A percentile compares a stretch with the other conserved stretches of the same genome.
phyloP scores from a whole-genome alignment of 2,329 filamentous ascomycete genomes.

The Biscogniauxia mediterranea region DNA sequence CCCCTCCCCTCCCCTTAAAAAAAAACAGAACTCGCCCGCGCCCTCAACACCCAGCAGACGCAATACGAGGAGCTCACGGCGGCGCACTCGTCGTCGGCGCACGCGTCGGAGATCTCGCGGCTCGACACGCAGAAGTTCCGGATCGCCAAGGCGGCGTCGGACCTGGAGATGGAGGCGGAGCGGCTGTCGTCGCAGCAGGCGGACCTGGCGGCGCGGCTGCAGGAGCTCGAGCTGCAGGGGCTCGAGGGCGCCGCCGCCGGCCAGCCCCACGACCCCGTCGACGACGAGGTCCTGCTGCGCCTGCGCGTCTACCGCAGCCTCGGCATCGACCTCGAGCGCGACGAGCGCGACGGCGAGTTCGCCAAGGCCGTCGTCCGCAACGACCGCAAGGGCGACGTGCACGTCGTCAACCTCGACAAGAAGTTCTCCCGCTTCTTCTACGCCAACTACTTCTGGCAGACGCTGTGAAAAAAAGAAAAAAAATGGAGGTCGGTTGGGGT shows the following conservation, averaged over 20 bases:
- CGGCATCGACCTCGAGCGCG: constrained; percentile 82
- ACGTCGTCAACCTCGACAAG: constrained; percentile 90
- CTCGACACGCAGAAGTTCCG: constrained; percentile 94
- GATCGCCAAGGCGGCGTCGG: constrained; percentile 84
- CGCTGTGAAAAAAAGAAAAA: constrained; percentile 51
- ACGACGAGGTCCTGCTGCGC: constrained; percentile 68
- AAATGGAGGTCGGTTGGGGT: too few relatives aligned
- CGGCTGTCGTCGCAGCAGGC: constrained; percentile 77
- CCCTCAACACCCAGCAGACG: constrained; percentile 69
- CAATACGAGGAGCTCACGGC: constrained; percentile 76
- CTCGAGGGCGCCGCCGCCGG: constrained; percentile 61
- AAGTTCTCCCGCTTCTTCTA: constrained; percentile 92
- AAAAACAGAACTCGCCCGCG: constrained; percentile 62
- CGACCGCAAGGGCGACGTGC: constrained; percentile 82
- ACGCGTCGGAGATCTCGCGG: constrained; percentile 79
- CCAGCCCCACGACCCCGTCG: constrained; percentile 46
- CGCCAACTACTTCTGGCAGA: constrained; percentile 94
- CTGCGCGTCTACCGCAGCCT: constrained; percentile 89
- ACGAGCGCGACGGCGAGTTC: constrained; percentile 74
- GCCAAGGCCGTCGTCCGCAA: constrained; percentile 83
- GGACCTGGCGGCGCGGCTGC: constrained; percentile 70
- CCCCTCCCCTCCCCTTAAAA: constrained; percentile 30
- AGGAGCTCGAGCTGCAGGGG: constrained; percentile 83
- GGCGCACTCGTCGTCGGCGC: constrained; percentile 72
- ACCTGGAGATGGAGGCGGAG: constrained; percentile 93